Percentiles rank a stretch among this genome's conserved stretches.
These are phyloP conservation scores for Rhizopus delemar DNA, from an alignment of 371 early-diverging fungal species.

Conservation along the genomic window DNA sequence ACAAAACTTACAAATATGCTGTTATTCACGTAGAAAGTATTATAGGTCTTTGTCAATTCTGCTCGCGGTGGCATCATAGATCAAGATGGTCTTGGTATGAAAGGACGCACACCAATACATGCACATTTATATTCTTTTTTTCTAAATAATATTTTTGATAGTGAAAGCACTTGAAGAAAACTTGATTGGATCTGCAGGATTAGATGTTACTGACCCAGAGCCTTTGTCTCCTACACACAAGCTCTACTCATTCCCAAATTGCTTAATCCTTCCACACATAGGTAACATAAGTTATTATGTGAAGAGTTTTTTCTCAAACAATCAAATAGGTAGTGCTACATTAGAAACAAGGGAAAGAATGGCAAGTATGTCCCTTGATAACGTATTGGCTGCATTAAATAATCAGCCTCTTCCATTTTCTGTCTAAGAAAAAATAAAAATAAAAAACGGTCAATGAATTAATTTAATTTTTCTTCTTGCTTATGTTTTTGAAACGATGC, in stretches of 20 bases:
- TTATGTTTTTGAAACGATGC: slow-evolving; percentile 2
- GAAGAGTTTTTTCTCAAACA: background rate
- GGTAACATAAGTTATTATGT: background rate
- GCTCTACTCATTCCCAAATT: slow-evolving; percentile 62
- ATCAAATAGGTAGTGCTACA: slow-evolving; percentile 69
- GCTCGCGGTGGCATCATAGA: slow-evolving; percentile 81
- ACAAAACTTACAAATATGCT: background rate
- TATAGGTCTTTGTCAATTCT: slow-evolving; percentile 78
- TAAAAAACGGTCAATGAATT: background rate
- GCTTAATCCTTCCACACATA: slow-evolving; percentile 76
- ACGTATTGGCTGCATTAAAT: slow-evolving; percentile 31
- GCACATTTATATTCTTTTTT: background rate
- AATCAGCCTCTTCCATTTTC: slow-evolving; percentile 29
- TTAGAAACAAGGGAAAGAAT: slow-evolving; percentile 82
- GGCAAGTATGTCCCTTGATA: slow-evolving; percentile 55
- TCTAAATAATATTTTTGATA: slow-evolving; percentile 4
- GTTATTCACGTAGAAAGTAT: background rate
- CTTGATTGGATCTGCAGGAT: slow-evolving; percentile 69
- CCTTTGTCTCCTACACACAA: slow-evolving; percentile 69
- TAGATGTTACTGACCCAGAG: slow-evolving; percentile 90
- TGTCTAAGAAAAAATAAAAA: slow-evolving; percentile 7
- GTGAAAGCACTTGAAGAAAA: slow-evolving; percentile 69
- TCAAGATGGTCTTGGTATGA: slow-evolving; percentile 65
- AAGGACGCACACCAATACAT: background rate
- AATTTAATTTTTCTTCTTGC: slow-evolving; percentile 2